Base-by-base conservation (phyloP, 108 stramenopile genomes). In the Skeletonema marinoi region DNA sequence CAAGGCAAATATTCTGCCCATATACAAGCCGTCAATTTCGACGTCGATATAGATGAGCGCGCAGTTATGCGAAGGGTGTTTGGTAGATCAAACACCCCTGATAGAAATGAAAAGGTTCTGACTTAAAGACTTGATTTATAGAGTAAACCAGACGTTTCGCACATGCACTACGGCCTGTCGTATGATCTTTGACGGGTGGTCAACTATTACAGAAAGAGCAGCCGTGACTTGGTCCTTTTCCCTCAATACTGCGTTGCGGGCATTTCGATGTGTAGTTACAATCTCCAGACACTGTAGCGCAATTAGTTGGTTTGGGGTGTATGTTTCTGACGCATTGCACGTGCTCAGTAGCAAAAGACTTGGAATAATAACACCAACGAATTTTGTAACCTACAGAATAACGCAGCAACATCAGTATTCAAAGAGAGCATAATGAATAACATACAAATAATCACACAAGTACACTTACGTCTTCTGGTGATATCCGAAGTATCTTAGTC, bases 131-230 rank as follows among this genome's bases (percentile, higher is more conserved):
- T 44, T 44, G 42, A n/a, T 46, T 41, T 46, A 46, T 3, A 74
- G 46, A 54, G 66, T 73, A 33, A 65, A 77, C 82, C 82, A 83
- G 25, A 66, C 54, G 64, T 83, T 83, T 64, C 82, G 65, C 21
- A 75, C 76, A 63, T 83, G 82, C 44, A 83, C 82, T 38, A 77
- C 82, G 13, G 82, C 71, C 25, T 77, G 71, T 30, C 82, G 56
- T 32, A 83, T 33, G 5, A 69, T 63, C n/a, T 39, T 41, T 42
- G 82, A 83, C 9, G 82, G 82, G 56, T 77, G 76, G 42, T 83
- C 82, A 33, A 77, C 38, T 5, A 73, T 59, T 33, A 51, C 66
- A 14, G 76, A 73, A 32, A 77, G 70, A 39, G 59, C 72, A 63
- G 66, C 50, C 19, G 77, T 51, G 33, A 83, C 76, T 69, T 77